A percentile compares a stretch with the other conserved stretches of the same genome.
Conservation (phyloP, 148 eudicot species). For the Vaccinium corymbosum region DNA sequence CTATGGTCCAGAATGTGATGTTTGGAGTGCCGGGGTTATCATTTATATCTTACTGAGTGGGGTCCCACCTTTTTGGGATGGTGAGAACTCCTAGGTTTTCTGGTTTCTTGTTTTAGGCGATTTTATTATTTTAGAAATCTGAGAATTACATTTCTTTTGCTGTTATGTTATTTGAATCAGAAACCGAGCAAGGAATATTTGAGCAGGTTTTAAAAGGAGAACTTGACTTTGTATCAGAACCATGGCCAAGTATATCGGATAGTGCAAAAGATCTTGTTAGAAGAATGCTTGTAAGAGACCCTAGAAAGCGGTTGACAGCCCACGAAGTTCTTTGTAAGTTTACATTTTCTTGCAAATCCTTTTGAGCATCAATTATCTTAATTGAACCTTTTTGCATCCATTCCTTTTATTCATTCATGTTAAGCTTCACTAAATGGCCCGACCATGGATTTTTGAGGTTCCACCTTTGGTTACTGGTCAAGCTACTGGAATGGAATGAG, state of each 20-base stretch:
- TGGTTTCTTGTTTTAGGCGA: not conserved
- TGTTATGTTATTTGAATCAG: conserved; percentile 20
- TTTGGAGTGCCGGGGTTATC: conserved; percentile 48
- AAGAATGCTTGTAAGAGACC: conserved; percentile 38
- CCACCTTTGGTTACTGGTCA: not conserved
- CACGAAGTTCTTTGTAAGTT: conserved; percentile 39
- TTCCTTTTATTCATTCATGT: not conserved
- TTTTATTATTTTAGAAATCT: not conserved
- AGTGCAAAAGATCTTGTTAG: conserved; percentile 38
- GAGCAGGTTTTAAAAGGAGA: conserved; percentile 40
- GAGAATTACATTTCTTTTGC: conserved; percentile 4
- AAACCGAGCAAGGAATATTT: conserved; percentile 43
- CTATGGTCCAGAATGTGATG: conserved; percentile 41
- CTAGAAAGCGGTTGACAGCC: conserved; percentile 34
- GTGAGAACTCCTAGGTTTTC: conserved; percentile 20
- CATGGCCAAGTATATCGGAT: conserved; percentile 41
- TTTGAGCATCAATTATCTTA: not conserved
- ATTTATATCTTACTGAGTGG: conserved; percentile 40
- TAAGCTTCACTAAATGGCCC: not conserved
- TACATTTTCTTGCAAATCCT: not conserved
- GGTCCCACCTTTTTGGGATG: conserved; percentile 49
- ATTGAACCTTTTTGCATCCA: not conserved
- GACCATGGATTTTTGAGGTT: not conserved
- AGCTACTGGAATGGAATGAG: conserved; percentile 4
- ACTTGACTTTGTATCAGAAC: conserved; percentile 39